A percentile compares a stretch with the other conserved stretches of the same genome.
phyloP scores from a whole-genome alignment of 805 yeast genomes.

The Lipomyces kockii region DNA sequence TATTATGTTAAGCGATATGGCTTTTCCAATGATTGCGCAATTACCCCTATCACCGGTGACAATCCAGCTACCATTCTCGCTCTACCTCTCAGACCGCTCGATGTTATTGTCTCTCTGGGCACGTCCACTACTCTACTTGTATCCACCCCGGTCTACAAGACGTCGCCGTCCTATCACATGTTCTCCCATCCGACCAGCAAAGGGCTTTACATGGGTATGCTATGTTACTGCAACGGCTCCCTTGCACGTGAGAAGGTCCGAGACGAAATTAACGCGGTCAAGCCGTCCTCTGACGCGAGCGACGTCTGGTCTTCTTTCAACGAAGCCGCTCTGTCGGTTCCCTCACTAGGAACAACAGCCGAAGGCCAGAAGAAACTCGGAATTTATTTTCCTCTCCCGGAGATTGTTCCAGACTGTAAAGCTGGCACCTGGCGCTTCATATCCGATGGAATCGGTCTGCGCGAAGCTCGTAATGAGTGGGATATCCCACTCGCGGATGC shows the following conservation, averaged over 20 bases:
- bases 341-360: slow-evolving; percentile 24
- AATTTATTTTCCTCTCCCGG: slow-evolving; percentile 86
- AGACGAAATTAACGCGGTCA: slow-evolving; percentile 59
- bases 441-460: slow-evolving; percentile 17
- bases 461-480: slow-evolving; percentile 33
- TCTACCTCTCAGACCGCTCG: slow-evolving; percentile 74
- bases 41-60: slow-evolving; percentile 87
- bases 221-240: slow-evolving; percentile 90
- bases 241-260: slow-evolving; percentile 80
- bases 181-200: slow-evolving; percentile 85
- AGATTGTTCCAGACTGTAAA: slow-evolving; percentile 81
- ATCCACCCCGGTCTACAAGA: slow-evolving; percentile 75
- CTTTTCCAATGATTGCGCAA: slow-evolving; percentile 55
- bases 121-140: slow-evolving; percentile 89
- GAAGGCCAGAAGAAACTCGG: slow-evolving; percentile 56
- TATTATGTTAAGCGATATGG: slow-evolving; percentile 73
- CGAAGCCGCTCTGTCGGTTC: slow-evolving; percentile 29
- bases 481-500: slow-evolving; percentile 61
- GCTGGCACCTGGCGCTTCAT: slow-evolving; percentile 63
- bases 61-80: slow-evolving; percentile 87
- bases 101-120: slow-evolving; percentile 80
- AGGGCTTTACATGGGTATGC: slow-evolving; percentile 87
- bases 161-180: slow-evolving; percentile 81
- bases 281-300: slow-evolving; percentile 42
- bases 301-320: slow-evolving; percentile 43